phyloP scores from a whole-genome alignment of 331 rosid genomes.

The Quercus tomentella region DNA sequence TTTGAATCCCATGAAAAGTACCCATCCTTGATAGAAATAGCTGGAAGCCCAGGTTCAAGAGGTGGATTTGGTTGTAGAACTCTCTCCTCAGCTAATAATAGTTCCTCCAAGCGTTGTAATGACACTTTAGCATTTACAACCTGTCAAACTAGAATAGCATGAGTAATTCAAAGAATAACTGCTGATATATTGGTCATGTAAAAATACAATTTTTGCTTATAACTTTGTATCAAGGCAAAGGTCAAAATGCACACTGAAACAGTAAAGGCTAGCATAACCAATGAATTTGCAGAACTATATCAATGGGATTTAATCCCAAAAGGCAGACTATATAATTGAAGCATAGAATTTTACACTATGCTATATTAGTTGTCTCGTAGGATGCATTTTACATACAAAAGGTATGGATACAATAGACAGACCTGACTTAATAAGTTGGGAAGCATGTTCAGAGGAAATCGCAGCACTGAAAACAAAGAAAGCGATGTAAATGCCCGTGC shows the following conservation, averaged over 20 bases:
- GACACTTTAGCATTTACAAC: slow-evolving; percentile 84
- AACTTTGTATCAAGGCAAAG: not conserved
- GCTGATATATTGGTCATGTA: not conserved
- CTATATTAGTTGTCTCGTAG: not conserved
- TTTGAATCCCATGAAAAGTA: slow-evolving; percentile 80
- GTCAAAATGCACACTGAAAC: not conserved
- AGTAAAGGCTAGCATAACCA: not conserved
- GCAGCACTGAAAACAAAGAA: slow-evolving; percentile 71
- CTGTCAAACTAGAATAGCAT: slow-evolving; percentile 35
- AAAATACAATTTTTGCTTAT: not conserved
- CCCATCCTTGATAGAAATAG: slow-evolving; percentile 74
- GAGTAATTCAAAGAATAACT: not conserved
- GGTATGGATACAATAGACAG: not conserved
- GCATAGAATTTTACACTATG: not conserved
- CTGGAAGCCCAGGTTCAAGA: slow-evolving; percentile 60
- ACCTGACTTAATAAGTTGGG: slow-evolving; percentile 90
- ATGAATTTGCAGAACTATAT: not conserved
- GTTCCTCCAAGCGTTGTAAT: slow-evolving; percentile 79
- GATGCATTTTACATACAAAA: too few species aligned
- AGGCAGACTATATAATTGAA: not conserved
- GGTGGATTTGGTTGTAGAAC: slow-evolving; percentile 60
- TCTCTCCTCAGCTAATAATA: slow-evolving; percentile 69
- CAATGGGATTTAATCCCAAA: not conserved
- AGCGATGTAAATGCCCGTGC: slow-evolving; percentile 90
- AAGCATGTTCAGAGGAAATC: slow-evolving; percentile 72